Percentiles rank a stretch among this genome's conserved stretches.
phyloP scores from a whole-genome alignment of 1,139 yeast species.

The Taphrina sp. region DNA sequence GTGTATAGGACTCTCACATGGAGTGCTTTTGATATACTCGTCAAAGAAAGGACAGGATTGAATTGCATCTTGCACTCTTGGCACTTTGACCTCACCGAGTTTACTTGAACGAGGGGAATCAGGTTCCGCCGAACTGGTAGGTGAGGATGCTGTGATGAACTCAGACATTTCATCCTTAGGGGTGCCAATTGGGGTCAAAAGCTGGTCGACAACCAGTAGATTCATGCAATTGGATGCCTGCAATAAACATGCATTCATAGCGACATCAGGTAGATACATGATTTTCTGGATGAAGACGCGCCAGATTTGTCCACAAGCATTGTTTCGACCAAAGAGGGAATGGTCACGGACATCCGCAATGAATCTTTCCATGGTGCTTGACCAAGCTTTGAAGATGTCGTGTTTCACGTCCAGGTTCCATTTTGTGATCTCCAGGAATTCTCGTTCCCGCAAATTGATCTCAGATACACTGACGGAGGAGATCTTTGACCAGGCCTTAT shows the following conservation, averaged over 20 bases:
- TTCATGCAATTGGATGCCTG: neutral
- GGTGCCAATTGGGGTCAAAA: constrained; percentile 14
- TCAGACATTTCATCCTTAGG: constrained; percentile 2
- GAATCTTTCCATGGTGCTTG: constrained; percentile 16
- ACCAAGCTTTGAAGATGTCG: constrained; percentile 15
- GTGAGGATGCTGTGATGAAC: neutral
- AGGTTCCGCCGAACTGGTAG: neutral
- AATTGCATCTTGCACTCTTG: neutral
- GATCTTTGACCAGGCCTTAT: constrained; percentile 72
- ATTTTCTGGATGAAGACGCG: neutral
- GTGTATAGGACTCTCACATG: too few relatives aligned
- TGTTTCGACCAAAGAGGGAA: constrained; percentile 10
- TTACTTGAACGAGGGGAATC: too few relatives aligned
- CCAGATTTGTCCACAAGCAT: constrained; percentile 16
- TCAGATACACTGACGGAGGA: constrained; percentile 58
- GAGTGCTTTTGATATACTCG: constrained; percentile 18
- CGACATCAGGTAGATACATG: constrained; percentile 4
- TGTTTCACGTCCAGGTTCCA: constrained; percentile 22
- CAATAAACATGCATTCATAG: too few relatives aligned
- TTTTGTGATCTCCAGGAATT: constrained; percentile 46
- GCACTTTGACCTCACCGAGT: neutral
- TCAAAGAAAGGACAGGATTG: constrained; percentile 26
- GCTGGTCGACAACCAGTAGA: neutral
- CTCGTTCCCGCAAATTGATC: constrained; percentile 55
- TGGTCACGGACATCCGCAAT: constrained; percentile 10